Evolutionary conservation across 805 yeast species (phyloP).

Genomic region (Candida takata): DNA sequence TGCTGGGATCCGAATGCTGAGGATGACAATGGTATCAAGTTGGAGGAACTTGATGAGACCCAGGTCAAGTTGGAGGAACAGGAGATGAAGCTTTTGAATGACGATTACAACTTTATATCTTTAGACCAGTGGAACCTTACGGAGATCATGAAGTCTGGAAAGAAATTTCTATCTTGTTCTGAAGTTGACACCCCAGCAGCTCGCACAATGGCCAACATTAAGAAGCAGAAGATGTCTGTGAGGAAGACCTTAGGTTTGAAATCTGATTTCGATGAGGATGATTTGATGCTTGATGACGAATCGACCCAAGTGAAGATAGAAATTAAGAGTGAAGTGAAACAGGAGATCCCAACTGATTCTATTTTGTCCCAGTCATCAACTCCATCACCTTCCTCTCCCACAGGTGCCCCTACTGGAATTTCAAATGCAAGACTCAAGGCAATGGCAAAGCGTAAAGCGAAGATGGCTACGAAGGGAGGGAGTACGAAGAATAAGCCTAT

Average conservation of each 20-base stretch:
- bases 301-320: constrained; percentile 7
- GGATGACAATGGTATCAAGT: constrained; percentile 16
- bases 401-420: background rate
- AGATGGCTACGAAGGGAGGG: constrained; percentile 52
- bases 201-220: constrained; percentile 34
- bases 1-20: constrained; percentile 72
- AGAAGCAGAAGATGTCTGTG: constrained; percentile 41
- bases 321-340: background rate
- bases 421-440: constrained; percentile 78
- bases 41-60: constrained; percentile 16
- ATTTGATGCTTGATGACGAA: constrained; percentile 15
- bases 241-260: constrained; percentile 37
- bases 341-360: constrained; percentile 3
- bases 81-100: constrained; percentile 24
- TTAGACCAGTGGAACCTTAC: constrained; percentile 45
- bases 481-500: constrained; percentile 42
- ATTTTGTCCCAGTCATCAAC: background rate
- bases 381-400: background rate
- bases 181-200: constrained; percentile 22
- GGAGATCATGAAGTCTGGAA: constrained; percentile 43
- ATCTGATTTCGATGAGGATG: constrained; percentile 23
- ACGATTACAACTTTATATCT: constrained; percentile 34
- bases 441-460: constrained; percentile 88
- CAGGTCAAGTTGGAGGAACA: constrained; percentile 17
- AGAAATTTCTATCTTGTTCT: constrained; percentile 33